phyloP scores from a whole-genome alignment of 225 moss, liverwort and hornwort species.

The Pseudoscleropodium purum region DNA sequence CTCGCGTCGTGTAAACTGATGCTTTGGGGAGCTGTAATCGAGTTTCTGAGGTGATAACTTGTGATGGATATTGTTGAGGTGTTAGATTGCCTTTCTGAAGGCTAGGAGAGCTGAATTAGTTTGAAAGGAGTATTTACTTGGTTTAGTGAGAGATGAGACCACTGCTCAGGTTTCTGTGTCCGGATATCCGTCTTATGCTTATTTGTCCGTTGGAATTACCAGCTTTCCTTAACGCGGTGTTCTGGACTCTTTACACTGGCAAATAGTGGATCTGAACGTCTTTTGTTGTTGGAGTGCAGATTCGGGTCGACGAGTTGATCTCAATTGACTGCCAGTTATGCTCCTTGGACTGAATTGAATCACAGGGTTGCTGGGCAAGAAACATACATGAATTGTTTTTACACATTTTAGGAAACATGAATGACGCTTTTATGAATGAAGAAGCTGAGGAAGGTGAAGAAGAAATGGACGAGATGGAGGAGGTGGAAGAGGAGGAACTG shows the following conservation, averaged over 20 bases:
- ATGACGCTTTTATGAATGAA: background rate
- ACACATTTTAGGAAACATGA: background rate
- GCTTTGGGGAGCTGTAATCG: background rate
- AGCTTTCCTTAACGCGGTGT: background rate
- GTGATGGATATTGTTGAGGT: background rate
- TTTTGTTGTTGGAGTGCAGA: slow-evolving; percentile 17
- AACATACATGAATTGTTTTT: background rate
- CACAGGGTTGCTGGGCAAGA: background rate
- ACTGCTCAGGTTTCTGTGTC: background rate
- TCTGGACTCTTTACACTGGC: background rate
- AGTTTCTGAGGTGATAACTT: background rate
- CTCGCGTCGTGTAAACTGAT: background rate
- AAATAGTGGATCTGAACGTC: background rate
- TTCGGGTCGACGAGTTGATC: background rate
- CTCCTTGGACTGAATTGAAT: background rate
- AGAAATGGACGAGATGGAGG: background rate
- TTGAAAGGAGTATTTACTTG: background rate
- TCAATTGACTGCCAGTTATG: background rate
- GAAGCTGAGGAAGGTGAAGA: slow-evolving; percentile 5
- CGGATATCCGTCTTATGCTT: background rate
- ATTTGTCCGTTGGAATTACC: background rate
- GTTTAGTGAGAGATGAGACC: background rate
- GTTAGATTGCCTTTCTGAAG: background rate
- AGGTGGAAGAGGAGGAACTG: background rate
- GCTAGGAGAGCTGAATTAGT: background rate